Evolutionary conservation across 2,329 filamentous ascomycete genomes (phyloP), one percentile per base, ranked within the genome.

Genomic region (Escovopsis sp.): DNA sequence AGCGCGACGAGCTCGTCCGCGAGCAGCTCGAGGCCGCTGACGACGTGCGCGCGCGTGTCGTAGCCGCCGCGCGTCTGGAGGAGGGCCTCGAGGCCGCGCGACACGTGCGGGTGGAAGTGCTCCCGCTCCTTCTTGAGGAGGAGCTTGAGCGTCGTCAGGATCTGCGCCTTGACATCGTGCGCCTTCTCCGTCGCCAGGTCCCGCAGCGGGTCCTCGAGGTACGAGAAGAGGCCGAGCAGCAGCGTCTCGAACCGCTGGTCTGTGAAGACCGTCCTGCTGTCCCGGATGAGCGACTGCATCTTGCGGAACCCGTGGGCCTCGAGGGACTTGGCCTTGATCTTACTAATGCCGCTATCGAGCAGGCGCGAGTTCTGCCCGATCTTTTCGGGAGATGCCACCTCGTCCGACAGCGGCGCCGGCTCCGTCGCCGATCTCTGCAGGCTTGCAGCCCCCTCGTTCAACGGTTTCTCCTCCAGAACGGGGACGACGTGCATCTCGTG

Each of bases 241-340:
- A 87, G 63, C 7, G 75, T 66, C 43, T 79, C 71, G 40, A 84
- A 85, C 43, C 72, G 79, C 33, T 78, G 72, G 40, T 78, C 71
- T 2, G 68, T 66, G 49, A 81, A 74, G 15, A 73, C 63, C 12
- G 74, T 66, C 46, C 68, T 69, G 49, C 66, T 71, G 39, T 80
- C 76, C 43, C 79, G 76, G 40, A 85, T 68, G 43, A 86, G 68
- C 27, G 76, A 76, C 53, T 87, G 81, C 33, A 87, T 63, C 48
- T 82, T 81, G 35, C 81, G 72, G 64, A 87, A 85, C 38, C 81
- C 81, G 49, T 86, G 80, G 4, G 82, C 79, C 49, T 87, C 82
- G n/a, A 88, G 68, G 1, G 73, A 73, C 46, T 74, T 73, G 21
- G 71, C 66, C 45, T 75, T 75, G 45, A 87, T 77, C 43, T 81